A percentile compares a stretch with the other conserved stretches of the same genome.
phyloP scores from a whole-genome alignment of 2,329 filamentous ascomycete genomes.

The Alternaria rosae region DNA sequence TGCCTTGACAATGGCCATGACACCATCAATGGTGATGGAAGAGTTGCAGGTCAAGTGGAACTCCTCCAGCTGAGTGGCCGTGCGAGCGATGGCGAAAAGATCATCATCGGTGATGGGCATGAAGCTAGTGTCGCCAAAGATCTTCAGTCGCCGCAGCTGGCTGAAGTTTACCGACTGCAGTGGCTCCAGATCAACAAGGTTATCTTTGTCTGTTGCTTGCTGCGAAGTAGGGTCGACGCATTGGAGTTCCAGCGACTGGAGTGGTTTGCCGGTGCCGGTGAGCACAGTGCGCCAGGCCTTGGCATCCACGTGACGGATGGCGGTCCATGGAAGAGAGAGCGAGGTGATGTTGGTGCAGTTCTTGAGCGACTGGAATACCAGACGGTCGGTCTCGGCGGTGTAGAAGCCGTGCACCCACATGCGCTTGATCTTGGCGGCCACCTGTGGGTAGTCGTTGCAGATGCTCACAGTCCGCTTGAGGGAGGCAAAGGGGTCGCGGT shows the following conservation, averaged over 20 bases:
- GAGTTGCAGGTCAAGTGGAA: slow-evolving; percentile 63
- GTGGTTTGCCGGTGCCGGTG: slow-evolving; percentile 52
- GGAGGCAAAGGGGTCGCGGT: slow-evolving; percentile 60
- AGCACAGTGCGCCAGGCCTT: slow-evolving; percentile 59
- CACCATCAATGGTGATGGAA: slow-evolving; percentile 60
- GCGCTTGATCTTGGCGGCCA: slow-evolving; percentile 59
- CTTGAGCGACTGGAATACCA: slow-evolving; percentile 58
- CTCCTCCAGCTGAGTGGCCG: slow-evolving; percentile 60
- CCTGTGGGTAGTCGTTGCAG: slow-evolving; percentile 54
- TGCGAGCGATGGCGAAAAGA: slow-evolving; percentile 58
- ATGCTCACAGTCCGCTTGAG: slow-evolving; percentile 58
- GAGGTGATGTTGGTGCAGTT: slow-evolving; percentile 58
- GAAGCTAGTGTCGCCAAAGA: slow-evolving; percentile 63
- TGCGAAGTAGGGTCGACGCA: slow-evolving; percentile 58
- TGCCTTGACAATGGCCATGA: slow-evolving; percentile 61
- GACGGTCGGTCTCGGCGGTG: slow-evolving; percentile 58
- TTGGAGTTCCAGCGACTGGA: slow-evolving; percentile 61
- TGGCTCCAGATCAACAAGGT: slow-evolving; percentile 54
- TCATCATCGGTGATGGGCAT: slow-evolving; percentile 61
- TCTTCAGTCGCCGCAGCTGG: slow-evolving; percentile 59
- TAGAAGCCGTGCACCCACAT: slow-evolving; percentile 65
- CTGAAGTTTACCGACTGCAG: slow-evolving; percentile 60
- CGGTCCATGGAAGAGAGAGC: slow-evolving; percentile 62
- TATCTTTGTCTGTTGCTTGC: slow-evolving; percentile 51
- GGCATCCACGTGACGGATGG: slow-evolving; percentile 58